Base-by-base conservation (phyloP, 768 basidiomycete genomes). In the Suillus subluteus region DNA sequence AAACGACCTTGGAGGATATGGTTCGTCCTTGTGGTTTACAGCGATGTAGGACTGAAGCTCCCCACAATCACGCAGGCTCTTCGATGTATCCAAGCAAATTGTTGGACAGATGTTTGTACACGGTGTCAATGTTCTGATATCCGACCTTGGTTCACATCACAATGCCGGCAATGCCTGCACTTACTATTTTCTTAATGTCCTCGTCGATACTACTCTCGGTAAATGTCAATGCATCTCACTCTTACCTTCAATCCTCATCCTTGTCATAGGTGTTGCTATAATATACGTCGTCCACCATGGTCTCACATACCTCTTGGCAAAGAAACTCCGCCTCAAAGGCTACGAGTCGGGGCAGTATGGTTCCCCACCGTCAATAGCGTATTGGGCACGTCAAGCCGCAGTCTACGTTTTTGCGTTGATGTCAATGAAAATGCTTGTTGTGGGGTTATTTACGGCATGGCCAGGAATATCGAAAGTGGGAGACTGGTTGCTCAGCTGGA, bases 1-100 rank as follows among this genome's bases (percentile, higher is more conserved):
- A 94, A 89, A 75, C 87, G 97, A 37, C 92, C 90, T 23, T 99
- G 97, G 97, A 83, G 85, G 71, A 97, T 98, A 80, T 99, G 97
- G 95, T 91, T 71, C 66, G 87, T 62, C 41, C 12, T 11, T 32
- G 50, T 59, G 48, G 23, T 16, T 35, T 21, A 30, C 52, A 32
- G 12, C 59, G 50, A 46, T 58, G 16, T 44, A 58, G 71, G 55
- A 72, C 48, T 61, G 18, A 58, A 69, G 48, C 44, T 40, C 37
- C 46, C 35, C 63, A 62, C 18, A 4, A 62, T 43, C 23, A 59
- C 21, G 55, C 38, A 95, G 93, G 95, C 74, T 92, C n/a, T 95
- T 93, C 76, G 96, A 98, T 72, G 92, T 98, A 6, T 91, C 90
- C 3, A 98, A 98, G 76, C 96, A 98, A 81, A 81, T 98, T 63